Percentiles rank a stretch among this genome's conserved stretches.
Conservation (phyloP, 2,329 filamentous ascomycete species). For the Exophiala phaeomuriformis region DNA sequence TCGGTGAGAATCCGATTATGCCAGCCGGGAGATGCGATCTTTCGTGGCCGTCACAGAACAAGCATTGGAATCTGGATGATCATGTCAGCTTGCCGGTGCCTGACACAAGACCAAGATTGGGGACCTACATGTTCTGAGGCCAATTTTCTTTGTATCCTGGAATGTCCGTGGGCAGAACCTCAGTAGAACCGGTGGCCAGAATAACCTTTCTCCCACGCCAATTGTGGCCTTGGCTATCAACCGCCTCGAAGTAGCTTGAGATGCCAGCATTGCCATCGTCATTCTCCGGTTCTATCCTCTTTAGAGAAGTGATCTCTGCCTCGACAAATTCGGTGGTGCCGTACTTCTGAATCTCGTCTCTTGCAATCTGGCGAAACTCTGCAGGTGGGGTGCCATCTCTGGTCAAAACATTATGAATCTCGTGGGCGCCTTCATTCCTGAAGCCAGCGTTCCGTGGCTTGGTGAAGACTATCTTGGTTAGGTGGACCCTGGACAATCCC, state of each 20-base stretch:
- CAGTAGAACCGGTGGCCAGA: neutral
- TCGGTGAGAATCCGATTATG: constrained; percentile 1
- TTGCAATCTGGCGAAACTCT: neutral
- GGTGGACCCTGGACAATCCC: neutral
- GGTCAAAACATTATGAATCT: neutral
- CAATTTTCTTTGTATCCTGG: constrained; percentile 6
- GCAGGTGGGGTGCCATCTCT: neutral
- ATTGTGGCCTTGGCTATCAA: neutral
- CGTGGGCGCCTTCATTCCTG: neutral
- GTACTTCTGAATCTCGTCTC: neutral
- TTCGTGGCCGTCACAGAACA: constrained; percentile 6
- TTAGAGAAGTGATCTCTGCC: too few species aligned
- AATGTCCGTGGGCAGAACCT: constrained; percentile 1
- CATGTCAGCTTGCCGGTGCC: neutral
- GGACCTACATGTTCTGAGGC: constrained; percentile 3
- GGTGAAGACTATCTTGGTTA: neutral
- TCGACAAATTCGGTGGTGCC: neutral
- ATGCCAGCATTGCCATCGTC: neutral
- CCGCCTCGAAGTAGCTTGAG: neutral
- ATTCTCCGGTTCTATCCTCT: neutral
- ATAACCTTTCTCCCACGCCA: neutral
- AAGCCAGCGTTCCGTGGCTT: neutral
- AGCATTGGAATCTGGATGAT: constrained; percentile 4
- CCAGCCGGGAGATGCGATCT: neutral
- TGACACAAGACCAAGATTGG: neutral